A percentile compares a stretch with the other conserved stretches of the same genome.
These are phyloP conservation scores for Quercus agrifolia DNA, from an alignment of 306 rosid genomes.

Conservation along the genomic window DNA sequence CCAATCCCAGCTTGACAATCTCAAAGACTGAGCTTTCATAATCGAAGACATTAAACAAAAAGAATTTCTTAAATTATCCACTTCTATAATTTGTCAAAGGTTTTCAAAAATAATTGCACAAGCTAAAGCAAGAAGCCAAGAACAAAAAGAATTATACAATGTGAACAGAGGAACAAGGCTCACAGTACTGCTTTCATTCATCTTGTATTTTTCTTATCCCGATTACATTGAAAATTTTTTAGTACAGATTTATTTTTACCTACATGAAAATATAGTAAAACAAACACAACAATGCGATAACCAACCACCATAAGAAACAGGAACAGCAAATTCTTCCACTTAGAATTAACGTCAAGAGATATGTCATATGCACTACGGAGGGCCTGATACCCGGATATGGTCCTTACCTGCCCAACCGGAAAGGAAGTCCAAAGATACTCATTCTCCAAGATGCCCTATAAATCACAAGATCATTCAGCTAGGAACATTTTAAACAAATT, in stretches of 20 bases:
- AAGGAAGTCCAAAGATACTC: constrained; percentile 81
- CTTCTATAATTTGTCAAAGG: constrained; percentile 28
- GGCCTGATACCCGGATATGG: constrained; percentile 90
- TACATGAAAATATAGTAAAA: constrained; percentile 44
- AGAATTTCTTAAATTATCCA: constrained; percentile 18
- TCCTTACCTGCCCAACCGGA: constrained; percentile 94
- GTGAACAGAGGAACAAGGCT: constrained; percentile 25
- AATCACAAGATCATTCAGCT: constrained; percentile 6
- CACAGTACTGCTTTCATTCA: constrained; percentile 35
- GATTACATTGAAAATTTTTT: constrained; percentile 51
- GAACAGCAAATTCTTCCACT: constrained; percentile 84
- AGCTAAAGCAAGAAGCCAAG: constrained; percentile 17
- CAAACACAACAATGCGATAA: constrained; percentile 64
- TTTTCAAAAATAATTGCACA: constrained; percentile 29
- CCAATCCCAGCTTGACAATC: neutral
- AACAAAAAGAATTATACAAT: constrained; percentile 37
- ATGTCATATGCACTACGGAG: constrained; percentile 69
- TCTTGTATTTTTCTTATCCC: constrained; percentile 49
- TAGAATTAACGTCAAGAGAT: constrained; percentile 62
- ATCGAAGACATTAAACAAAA: neutral
- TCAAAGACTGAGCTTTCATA: neutral
- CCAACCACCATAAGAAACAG: constrained; percentile 86
- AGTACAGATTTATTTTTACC: constrained; percentile 45
- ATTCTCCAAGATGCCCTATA: constrained; percentile 89
- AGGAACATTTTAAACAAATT: neutral